Evolutionary conservation across 2,329 filamentous ascomycete species (phyloP).

Genomic region (Stagonosporopsis rhizophila): DNA sequence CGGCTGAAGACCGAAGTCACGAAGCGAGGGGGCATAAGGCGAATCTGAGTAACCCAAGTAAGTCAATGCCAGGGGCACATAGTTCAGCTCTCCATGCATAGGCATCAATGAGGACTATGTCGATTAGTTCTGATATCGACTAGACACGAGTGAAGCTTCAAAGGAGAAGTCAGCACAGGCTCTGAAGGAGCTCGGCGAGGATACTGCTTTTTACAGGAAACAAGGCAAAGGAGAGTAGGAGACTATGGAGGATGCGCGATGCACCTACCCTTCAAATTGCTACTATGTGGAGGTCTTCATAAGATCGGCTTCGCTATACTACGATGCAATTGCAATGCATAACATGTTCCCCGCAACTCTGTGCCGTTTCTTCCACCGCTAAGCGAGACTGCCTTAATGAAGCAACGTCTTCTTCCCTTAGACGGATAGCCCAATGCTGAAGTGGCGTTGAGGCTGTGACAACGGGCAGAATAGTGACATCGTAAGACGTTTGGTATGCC

Average conservation of each 20-base stretch:
- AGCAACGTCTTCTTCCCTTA: background rate
- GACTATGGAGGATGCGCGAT: background rate
- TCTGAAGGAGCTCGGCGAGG: conserved; percentile 5
- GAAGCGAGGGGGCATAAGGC: conserved; percentile 54
- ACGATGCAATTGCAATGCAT: background rate
- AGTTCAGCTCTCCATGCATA: background rate
- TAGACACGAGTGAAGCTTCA: conserved; percentile 22
- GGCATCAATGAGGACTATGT: too few species aligned
- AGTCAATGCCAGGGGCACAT: background rate
- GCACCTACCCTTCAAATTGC: background rate
- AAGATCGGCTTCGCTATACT: background rate
- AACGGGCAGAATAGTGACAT: background rate
- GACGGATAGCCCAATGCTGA: background rate
- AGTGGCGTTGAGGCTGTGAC: background rate
- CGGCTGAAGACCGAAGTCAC: conserved; percentile 29
- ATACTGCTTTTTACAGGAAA: conserved; percentile 1
- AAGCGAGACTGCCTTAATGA: background rate
- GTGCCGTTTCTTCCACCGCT: background rate
- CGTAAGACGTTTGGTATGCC: background rate
- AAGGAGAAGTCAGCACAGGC: conserved; percentile 6
- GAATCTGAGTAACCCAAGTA: conserved; percentile 58
- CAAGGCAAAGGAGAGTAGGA: conserved; percentile 6
- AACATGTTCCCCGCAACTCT: background rate
- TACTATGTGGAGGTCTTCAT: background rate
- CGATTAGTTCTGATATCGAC: background rate